Evolutionary conservation across 1,284 basidiomycete species (phyloP).

Genomic region (Tylopilus sp.): DNA sequence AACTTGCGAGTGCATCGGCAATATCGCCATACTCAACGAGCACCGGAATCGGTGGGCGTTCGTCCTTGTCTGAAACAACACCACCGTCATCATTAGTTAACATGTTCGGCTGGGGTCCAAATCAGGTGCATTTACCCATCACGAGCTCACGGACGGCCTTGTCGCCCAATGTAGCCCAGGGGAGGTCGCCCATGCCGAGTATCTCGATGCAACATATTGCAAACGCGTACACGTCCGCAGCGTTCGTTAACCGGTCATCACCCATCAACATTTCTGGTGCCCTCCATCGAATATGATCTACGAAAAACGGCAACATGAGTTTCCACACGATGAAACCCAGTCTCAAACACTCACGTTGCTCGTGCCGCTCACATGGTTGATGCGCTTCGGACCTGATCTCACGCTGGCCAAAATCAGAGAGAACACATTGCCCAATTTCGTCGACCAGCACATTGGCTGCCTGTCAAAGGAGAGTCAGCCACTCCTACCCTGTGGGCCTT

Average conservation of each 20-base stretch:
- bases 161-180: slow-evolving; percentile 61
- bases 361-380: slow-evolving; percentile 50
- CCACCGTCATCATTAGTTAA: not conserved
- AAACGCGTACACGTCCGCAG: slow-evolving; percentile 71
- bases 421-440: slow-evolving; percentile 59
- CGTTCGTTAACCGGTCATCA: slow-evolving; percentile 58
- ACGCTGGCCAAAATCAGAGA: slow-evolving; percentile 77
- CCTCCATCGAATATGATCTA: slow-evolving; percentile 67
- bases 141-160: slow-evolving; percentile 56
- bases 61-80: slow-evolving; percentile 46
- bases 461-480: slow-evolving; percentile 33
- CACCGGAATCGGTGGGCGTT: slow-evolving; percentile 48
- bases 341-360: slow-evolving; percentile 46
- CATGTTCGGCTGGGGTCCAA: not conserved
- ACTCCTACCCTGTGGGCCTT: not conserved
- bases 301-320: slow-evolving; percentile 26
- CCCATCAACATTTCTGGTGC: slow-evolving; percentile 68
- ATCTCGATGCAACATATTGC: slow-evolving; percentile 71
- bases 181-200: slow-evolving; percentile 57
- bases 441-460: slow-evolving; percentile 72
- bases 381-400: slow-evolving; percentile 71
- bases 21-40: slow-evolving; percentile 24
- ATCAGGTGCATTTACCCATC: slow-evolving; percentile 42
- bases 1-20: slow-evolving; percentile 29
- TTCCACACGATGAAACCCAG: not conserved